Percentiles rank a stretch among this genome's conserved stretches.
Conservation (phyloP, 1,284 basidiomycete genomes). For the Puccinia horiana region DNA sequence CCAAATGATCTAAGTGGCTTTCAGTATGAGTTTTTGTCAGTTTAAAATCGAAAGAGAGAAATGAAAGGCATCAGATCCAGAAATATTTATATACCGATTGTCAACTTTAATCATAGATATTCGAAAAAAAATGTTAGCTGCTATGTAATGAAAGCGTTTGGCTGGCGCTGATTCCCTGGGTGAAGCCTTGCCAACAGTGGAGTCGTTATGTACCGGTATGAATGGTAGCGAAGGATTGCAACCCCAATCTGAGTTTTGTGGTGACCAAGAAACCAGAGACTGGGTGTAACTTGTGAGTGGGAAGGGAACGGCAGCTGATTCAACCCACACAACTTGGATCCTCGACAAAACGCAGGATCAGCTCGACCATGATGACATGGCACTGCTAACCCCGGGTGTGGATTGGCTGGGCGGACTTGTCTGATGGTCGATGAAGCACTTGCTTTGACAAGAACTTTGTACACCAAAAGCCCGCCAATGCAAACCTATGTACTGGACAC, state of each 20-base stretch:
- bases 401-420: not conserved
- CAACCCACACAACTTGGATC: not conserved
- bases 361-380: not conserved
- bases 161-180: not conserved
- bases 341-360: not conserved
- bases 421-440: not conserved
- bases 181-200: constrained; percentile 13
- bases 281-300: not conserved
- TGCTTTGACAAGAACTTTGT: no score
- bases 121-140: not conserved
- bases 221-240: not conserved
- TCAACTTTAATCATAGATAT: not conserved
- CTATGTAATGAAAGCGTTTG: not conserved
- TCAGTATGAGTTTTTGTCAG: not conserved
- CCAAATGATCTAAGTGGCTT: not conserved
- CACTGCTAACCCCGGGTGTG: not conserved
- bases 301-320: not conserved
- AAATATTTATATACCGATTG: not conserved
- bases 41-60: not conserved
- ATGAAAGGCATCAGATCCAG: not conserved
- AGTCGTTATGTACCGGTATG: not conserved
- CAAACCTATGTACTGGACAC: not conserved
- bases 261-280: not conserved
- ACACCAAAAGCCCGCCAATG: not conserved
- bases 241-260: not conserved